Base-by-base conservation (phyloP, 768 basidiomycete genomes). In the Gelatoporia subvermispora region DNA sequence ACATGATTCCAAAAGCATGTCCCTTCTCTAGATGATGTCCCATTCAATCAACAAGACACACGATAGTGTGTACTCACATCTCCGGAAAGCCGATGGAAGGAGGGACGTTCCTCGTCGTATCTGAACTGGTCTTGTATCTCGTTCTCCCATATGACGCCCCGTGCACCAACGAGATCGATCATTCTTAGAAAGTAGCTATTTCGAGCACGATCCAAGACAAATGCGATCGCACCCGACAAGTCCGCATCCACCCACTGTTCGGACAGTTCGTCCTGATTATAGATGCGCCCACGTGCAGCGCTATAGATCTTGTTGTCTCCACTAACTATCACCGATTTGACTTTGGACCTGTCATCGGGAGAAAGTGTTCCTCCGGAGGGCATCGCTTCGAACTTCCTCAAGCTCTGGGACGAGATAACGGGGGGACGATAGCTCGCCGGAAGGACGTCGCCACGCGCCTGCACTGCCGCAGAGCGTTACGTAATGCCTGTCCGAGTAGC, bases 111-210 rank as follows among this genome's bases (percentile, higher is more conserved):
- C 60, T 86, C 77, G 60, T 79, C 70, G 62, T 92, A 91, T 48
- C 88, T 81, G 54, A 95, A 78, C 28, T 81, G 82, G 21, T 85
- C 74, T 57, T 93, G 95, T 3, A 97, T 67, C 64, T 95, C 93
- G 55, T 96, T 90, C 49, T 92, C 83, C 95, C 95, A 99, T 37
- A 93, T 81, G 20, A 93, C 79, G 4, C 92, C 93, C 47, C 92
- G 70, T 3, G 89, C 90, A n/a, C 92, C 89, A 55, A 75, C 68
- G n/a, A 96, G 61, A 66, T 97, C 95, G 2, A 98, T 86, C 44
- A 98, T 71, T 65, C 80, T 82, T 60, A 96, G 80, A 61, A 74
- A 75, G 35, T 81, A 71, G 3, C 73, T 72, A 22, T 77, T 77
- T 45, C 73, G 78, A 2, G 68, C 63, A 40, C 71, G 78, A 62